phyloP scores from a whole-genome alignment of 352 stramenopile genomes.

The Globisporangium parvum region DNA sequence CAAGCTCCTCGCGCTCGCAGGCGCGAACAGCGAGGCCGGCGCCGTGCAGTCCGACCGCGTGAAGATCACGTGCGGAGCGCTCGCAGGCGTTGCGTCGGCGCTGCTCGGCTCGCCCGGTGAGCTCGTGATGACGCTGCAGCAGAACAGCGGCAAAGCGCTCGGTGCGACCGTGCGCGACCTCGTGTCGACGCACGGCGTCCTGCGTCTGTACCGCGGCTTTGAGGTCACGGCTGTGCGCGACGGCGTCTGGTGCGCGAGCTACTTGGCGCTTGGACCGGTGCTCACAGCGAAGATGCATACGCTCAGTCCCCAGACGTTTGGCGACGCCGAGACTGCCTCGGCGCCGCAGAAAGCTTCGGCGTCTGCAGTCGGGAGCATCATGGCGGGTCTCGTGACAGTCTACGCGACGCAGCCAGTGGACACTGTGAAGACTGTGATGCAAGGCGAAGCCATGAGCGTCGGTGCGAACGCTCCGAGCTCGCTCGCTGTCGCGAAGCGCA shows the following conservation, averaged over 20 bases:
- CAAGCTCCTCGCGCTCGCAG: slow-evolving; percentile 35
- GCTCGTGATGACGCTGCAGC: slow-evolving; percentile 84
- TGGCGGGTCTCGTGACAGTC: slow-evolving; percentile 69
- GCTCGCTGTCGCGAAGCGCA: slow-evolving; percentile 31
- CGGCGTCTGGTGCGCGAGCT: slow-evolving; percentile 69
- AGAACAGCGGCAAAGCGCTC: slow-evolving; percentile 75
- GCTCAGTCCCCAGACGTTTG: slow-evolving; percentile 47
- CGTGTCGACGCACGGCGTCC: slow-evolving; percentile 31
- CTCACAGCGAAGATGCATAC: slow-evolving; percentile 61
- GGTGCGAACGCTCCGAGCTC: slow-evolving; percentile 30
- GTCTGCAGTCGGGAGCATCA: slow-evolving; percentile 56
- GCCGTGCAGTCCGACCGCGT: slow-evolving; percentile 28
- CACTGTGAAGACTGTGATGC: slow-evolving; percentile 83
- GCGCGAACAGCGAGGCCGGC: slow-evolving; percentile 1
- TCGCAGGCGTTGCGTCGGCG: slow-evolving; percentile 59
- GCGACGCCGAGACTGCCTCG: slow-evolving; percentile 34
- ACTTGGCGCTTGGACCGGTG: slow-evolving; percentile 68
- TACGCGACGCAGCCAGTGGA: slow-evolving; percentile 75
- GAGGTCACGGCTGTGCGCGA: slow-evolving; percentile 60
- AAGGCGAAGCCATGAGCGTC: slow-evolving; percentile 60
- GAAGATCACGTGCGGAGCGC: slow-evolving; percentile 56
- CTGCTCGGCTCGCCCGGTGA: slow-evolving; percentile 64
- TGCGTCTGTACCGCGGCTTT: slow-evolving; percentile 54
- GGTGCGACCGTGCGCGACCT: slow-evolving; percentile 52
- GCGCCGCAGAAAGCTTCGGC: slow-evolving; percentile 58